These are phyloP conservation scores for Alternaria sp. DNA, from an alignment of 2,329 filamentous ascomycete genomes.

Conservation along the genomic window DNA sequence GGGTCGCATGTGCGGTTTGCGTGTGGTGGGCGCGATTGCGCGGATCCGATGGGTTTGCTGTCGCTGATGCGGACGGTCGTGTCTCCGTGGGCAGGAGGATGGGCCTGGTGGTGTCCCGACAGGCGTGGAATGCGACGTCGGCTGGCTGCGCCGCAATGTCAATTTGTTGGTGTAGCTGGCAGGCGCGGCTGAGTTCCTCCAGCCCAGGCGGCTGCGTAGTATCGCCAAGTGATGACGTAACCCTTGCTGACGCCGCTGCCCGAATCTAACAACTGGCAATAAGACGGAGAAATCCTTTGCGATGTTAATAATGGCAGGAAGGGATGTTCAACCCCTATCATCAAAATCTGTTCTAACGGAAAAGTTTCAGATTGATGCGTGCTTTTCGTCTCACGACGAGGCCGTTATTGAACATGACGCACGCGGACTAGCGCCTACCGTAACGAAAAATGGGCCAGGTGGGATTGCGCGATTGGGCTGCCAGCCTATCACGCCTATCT, in stretches of 20 bases:
- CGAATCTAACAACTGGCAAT: neutral
- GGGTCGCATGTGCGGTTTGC: constrained; percentile 17
- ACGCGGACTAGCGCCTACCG: constrained; percentile 19
- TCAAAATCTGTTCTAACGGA: neutral
- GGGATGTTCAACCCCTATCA: neutral
- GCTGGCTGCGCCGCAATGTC: constrained; percentile 13
- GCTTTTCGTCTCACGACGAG: constrained; percentile 9
- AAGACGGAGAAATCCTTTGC: neutral
- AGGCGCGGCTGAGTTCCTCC: constrained; percentile 27
- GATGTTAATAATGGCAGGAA: neutral
- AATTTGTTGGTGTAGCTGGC: constrained; percentile 21
- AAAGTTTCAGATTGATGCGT: constrained; percentile 2
- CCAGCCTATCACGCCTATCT: neutral
- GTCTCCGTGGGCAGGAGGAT: neutral
- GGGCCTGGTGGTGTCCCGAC: neutral
- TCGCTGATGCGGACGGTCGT: neutral
- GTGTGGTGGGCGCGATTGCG: constrained; percentile 13
- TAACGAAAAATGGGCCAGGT: constrained; percentile 7
- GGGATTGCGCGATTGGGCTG: constrained; percentile 2
- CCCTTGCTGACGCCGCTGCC: constrained; percentile 12
- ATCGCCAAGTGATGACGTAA: constrained; percentile 39
- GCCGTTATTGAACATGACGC: constrained; percentile 7
- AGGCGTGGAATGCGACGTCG: neutral
- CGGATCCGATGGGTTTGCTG: constrained; percentile 9
- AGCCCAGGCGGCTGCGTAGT: constrained; percentile 2